Conservation (phyloP, 2,329 filamentous ascomycete species). For the Alternaria dauci region DNA sequence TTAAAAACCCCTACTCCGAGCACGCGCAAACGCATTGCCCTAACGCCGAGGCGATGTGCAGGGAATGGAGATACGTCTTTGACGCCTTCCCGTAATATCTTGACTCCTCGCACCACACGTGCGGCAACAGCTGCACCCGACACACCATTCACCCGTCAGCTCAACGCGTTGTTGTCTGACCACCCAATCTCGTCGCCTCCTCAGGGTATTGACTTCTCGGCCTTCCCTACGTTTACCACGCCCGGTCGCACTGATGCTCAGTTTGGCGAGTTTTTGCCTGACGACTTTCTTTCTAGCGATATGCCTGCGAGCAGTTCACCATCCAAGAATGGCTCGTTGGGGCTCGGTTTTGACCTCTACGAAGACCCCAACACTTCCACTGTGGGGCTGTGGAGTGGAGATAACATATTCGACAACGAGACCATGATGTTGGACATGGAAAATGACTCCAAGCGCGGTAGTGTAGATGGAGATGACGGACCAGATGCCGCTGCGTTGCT, state of each 20-base stretch:
- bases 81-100: conserved; percentile 47
- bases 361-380: conserved; percentile 50
- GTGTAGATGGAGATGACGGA: conserved; percentile 16
- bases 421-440: conserved; percentile 32
- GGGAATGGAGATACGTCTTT: conserved; percentile 27
- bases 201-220: conserved; percentile 42
- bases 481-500: conserved; percentile 23
- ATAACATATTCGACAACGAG: conserved; percentile 47
- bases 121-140: conserved; percentile 44
- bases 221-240: conserved; percentile 48
- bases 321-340: conserved; percentile 31
- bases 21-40: conserved; percentile 47
- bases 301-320: conserved; percentile 49
- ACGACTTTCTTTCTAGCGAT: conserved; percentile 49
- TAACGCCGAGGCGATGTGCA: conserved; percentile 43
- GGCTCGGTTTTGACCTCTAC: conserved; percentile 47
- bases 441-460: conserved; percentile 14
- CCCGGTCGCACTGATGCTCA: conserved; percentile 34
- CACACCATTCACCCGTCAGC: conserved; percentile 69
- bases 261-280: conserved; percentile 40
- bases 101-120: conserved; percentile 49
- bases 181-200: conserved; percentile 42
- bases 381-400: conserved; percentile 44
- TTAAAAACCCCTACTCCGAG: conserved; percentile 57
- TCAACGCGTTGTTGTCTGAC: conserved; percentile 67